Base-by-base conservation (phyloP, 192 early-diverging fungal genomes). In the Chytriomyces hyalinus region DNA sequence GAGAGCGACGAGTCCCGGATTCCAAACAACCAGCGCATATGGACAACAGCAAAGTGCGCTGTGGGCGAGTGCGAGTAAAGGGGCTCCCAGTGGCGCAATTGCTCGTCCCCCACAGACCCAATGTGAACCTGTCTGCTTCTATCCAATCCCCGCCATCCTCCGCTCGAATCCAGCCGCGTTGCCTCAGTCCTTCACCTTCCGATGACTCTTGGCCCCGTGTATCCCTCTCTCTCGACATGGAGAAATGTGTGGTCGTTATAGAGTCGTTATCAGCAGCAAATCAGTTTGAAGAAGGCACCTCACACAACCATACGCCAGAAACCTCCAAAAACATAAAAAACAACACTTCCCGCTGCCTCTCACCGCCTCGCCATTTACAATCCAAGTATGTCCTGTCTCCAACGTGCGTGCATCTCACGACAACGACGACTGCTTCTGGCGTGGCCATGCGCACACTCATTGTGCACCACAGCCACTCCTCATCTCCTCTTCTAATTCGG, bases 401-500 rank as follows among this genome's bases (percentile, higher is more conserved):
- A 65, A 26, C 26, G 3, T 57, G 53, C 2, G 53, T 20, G 20
- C 53, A 57, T 20, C 15, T 57, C 20, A 57, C 53, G 4, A n/a
- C 53, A 57, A 57, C 53, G 53, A 13, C 15, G 1, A 57, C 53
- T 0, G 53, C 53, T 13, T 57, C 53, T 57, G 53, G 53, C 53
- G 53, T 20, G 53, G 17, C 26, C 11, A 13, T 65, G 11, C 63
- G 15, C 17, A 65, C 67, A 9, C 67, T 68, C 15, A 43, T 68
- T 68, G 26, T 68, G 9, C 67, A 68, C 44, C 47, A 68, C 47
- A 20, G 13, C 67, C 15, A 15, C 9, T 36, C 11, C 0, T 20
- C 49, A 2, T 20, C 36, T 9, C 70, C 70, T 11, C 17, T 72
- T 10, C 70, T 72, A 22, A 10, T 72, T 17, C 49, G 70, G 15